A percentile compares a stretch with the other conserved stretches of the same genome.
These are phyloP conservation scores for Plasmodium gonderi DNA, from an alignment of 169 alveolate species.

Conservation along the genomic window DNA sequence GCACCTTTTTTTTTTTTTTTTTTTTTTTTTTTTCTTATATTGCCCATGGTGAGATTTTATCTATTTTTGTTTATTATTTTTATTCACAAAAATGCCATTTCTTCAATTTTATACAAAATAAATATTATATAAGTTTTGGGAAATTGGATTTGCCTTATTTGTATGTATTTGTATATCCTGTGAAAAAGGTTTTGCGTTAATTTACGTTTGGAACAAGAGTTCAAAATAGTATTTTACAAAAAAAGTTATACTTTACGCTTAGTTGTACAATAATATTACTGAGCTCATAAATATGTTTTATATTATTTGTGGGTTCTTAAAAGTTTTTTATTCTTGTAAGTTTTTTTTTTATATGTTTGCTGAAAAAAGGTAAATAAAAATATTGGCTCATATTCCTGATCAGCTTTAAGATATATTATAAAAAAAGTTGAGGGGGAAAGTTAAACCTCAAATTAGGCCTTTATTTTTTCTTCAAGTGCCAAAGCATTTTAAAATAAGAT, in stretches of 20 bases:
- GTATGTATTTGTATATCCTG: neutral
- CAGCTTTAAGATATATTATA: neutral
- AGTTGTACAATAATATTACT: neutral
- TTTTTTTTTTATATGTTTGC: neutral
- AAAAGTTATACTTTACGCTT: neutral
- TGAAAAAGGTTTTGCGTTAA: neutral
- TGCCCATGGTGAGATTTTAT: neutral
- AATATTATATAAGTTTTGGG: neutral
- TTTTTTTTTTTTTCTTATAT: neutral
- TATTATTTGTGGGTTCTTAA: neutral
- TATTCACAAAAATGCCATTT: neutral
- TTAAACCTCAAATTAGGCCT: neutral
- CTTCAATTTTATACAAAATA: neutral
- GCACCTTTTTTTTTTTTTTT: neutral
- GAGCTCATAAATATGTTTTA: neutral
- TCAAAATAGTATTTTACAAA: neutral
- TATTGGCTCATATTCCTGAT: neutral
- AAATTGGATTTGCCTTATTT: neutral
- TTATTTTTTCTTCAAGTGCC: neutral
- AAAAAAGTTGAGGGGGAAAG: neutral
- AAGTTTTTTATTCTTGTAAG: neutral
- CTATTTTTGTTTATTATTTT: neutral
- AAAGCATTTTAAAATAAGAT: neutral
- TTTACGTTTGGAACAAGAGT: neutral
- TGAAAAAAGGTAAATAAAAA: neutral